These are phyloP conservation scores for Scheffersomyces parashehatae DNA, from an alignment of 1,139 yeast genomes.

Conservation along the genomic window DNA sequence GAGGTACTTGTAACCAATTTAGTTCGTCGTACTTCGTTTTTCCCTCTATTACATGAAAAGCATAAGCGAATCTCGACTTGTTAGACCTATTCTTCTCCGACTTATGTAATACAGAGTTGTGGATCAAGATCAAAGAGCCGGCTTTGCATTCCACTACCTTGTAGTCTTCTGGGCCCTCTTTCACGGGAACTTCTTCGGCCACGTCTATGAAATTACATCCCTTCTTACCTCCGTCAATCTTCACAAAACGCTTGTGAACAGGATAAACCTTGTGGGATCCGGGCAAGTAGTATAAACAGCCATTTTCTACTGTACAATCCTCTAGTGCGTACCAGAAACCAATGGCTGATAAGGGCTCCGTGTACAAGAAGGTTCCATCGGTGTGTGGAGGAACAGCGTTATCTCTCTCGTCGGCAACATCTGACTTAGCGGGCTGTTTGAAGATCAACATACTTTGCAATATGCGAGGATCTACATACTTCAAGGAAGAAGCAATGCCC, in stretches of 20 bases:
- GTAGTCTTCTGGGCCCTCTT: constrained; percentile 40
- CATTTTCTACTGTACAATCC: constrained; percentile 67
- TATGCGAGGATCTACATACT: constrained; percentile 65
- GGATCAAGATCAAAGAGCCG: constrained; percentile 68
- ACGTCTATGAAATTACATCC: constrained; percentile 54
- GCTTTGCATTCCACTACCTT: constrained; percentile 63
- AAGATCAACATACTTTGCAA: constrained; percentile 80
- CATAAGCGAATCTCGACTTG: constrained; percentile 70
- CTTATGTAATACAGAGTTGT: constrained; percentile 71
- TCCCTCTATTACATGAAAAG: constrained; percentile 80
- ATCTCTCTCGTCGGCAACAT: constrained; percentile 52
- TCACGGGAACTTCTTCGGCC: constrained; percentile 16
- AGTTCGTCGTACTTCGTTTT: constrained; percentile 53
- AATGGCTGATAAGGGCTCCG: constrained; percentile 69
- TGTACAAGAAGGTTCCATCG: constrained; percentile 72
- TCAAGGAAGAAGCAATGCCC: constrained; percentile 53
- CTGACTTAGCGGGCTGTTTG: constrained; percentile 56
- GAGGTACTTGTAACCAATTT: constrained; percentile 82
- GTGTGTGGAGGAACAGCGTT: constrained; percentile 77
- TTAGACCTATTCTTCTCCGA: constrained; percentile 59
- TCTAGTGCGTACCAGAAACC: constrained; percentile 87
- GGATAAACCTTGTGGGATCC: constrained; percentile 67
- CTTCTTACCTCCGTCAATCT: constrained; percentile 44
- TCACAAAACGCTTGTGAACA: constrained; percentile 65
- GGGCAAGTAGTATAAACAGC: constrained; percentile 72